Evolutionary conservation across 2,329 filamentous ascomycete genomes (phyloP).

Genomic region (Calonectria henricotiae): DNA sequence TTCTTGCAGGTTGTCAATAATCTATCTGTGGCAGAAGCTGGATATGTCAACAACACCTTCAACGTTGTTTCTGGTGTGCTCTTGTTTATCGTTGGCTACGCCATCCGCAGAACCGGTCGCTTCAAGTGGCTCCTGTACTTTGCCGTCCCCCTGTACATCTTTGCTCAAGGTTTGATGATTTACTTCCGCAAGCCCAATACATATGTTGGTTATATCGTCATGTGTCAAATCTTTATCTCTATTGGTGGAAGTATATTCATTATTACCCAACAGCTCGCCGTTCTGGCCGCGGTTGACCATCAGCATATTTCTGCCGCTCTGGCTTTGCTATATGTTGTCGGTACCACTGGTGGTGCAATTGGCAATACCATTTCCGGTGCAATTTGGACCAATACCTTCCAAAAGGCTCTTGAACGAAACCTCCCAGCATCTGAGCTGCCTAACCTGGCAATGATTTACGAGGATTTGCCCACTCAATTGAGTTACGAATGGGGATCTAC

Average conservation of each 20-base stretch:
- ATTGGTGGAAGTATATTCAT: conserved; percentile 70
- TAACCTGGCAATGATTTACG: conserved; percentile 68
- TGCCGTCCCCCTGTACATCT: conserved; percentile 69
- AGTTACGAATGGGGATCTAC: conserved; percentile 63
- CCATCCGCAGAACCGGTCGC: conserved; percentile 66
- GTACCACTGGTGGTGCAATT: conserved; percentile 52
- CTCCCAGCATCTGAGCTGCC: conserved; percentile 62
- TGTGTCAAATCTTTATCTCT: conserved; percentile 69
- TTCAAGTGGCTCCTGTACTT: conserved; percentile 68
- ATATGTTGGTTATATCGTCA: conserved; percentile 64
- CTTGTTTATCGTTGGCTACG: conserved; percentile 63
- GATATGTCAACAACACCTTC: conserved; percentile 67
- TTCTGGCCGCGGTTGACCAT: conserved; percentile 55
- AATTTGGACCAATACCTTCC: conserved; percentile 56
- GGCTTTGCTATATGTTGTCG: conserved; percentile 52
- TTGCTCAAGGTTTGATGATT: conserved; percentile 65
- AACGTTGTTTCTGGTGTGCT: conserved; percentile 66
- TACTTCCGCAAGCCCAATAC: conserved; percentile 55
- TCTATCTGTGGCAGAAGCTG: conserved; percentile 64
- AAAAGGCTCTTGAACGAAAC: conserved; percentile 64
- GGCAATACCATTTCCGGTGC: conserved; percentile 53
- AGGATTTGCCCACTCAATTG: conserved; percentile 68
- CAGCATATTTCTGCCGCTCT: conserved; percentile 55
- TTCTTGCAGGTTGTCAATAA: conserved; percentile 70
- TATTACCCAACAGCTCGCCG: conserved; percentile 50